Percentiles rank a stretch among this genome's conserved stretches.
Conservation (phyloP, 2,329 filamentous ascomycete genomes). For the Penicillium aurantiogriseum region DNA sequence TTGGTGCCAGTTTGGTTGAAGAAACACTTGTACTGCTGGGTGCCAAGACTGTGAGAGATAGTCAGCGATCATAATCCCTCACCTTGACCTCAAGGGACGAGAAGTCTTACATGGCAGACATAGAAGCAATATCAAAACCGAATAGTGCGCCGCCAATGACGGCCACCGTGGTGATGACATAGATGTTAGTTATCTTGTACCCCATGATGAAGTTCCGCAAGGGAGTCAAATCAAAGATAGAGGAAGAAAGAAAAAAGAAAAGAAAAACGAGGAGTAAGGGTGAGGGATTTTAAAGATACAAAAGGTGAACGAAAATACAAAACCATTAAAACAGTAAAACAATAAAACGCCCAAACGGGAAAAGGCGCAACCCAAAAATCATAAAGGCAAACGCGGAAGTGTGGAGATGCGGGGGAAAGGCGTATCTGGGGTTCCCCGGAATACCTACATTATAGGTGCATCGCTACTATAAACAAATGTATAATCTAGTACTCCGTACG, state of each 20-base stretch:
- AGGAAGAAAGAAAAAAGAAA: neutral
- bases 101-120: slow-evolving; percentile 57
- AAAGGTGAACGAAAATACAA: neutral
- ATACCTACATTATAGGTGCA: neutral
- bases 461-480: neutral
- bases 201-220: slow-evolving; percentile 27
- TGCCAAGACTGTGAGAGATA: slow-evolving; percentile 51
- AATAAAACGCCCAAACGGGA: neutral
- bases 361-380: neutral
- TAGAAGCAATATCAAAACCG: slow-evolving; percentile 75
- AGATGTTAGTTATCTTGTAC: slow-evolving; percentile 54
- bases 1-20: slow-evolving; percentile 57
- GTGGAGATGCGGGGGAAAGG: neutral
- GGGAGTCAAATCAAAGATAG: neutral
- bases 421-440: neutral
- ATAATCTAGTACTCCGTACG: neutral
- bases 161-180: slow-evolving; percentile 58
- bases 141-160: slow-evolving; percentile 68
- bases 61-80: neutral
- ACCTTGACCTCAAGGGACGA: no score
- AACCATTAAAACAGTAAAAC: neutral
- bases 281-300: slow-evolving; percentile 1
- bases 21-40: slow-evolving; percentile 67
- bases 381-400: neutral
- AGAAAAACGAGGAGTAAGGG: slow-evolving; percentile 2